A percentile compares a stretch with the other conserved stretches of the same genome.
These are phyloP conservation scores for Primulina huaijiensis DNA, from an alignment of 257 asterid species.

Conservation along the genomic window DNA sequence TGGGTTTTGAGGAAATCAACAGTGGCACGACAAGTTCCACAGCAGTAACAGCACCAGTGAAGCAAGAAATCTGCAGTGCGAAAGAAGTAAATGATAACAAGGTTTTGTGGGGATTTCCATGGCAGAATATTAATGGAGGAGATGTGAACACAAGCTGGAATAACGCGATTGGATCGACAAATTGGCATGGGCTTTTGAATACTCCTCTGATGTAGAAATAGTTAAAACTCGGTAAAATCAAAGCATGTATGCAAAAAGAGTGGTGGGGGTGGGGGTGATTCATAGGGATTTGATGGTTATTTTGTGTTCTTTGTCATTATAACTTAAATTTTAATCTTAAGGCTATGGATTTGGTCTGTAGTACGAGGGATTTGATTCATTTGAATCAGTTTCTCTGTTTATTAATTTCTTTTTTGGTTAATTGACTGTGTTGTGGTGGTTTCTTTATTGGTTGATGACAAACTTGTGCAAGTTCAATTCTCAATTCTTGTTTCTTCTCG, in stretches of 20 bases:
- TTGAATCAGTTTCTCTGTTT: conserved; percentile 29
- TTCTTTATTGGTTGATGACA: conserved; percentile 7
- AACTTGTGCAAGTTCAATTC: conserved; percentile 27
- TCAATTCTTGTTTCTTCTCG: conserved; percentile 13
- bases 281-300: conserved; percentile 19
- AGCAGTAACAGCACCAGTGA: conserved; percentile 40
- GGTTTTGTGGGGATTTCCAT: conserved; percentile 73
- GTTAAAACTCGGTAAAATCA: background rate
- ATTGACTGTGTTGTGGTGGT: conserved; percentile 20
- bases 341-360: conserved; percentile 28
- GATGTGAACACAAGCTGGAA: conserved; percentile 46
- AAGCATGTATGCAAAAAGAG: background rate
- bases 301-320: conserved; percentile 21
- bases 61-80: conserved; percentile 53
- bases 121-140: conserved; percentile 41
- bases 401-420: conserved; percentile 11
- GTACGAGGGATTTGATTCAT: conserved; percentile 17
- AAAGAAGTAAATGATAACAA: conserved; percentile 33
- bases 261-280: background rate
- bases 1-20: conserved; percentile 35
- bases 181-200: conserved; percentile 82
- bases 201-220: conserved; percentile 62
- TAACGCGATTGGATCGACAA: conserved; percentile 45
- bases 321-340: conserved; percentile 22
- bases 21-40: conserved; percentile 28